A percentile compares a stretch with the other conserved stretches of the same genome.
These are phyloP conservation scores for Mrakia hoshinonis DNA, from an alignment of 768 basidiomycete species.

Conservation along the genomic window DNA sequence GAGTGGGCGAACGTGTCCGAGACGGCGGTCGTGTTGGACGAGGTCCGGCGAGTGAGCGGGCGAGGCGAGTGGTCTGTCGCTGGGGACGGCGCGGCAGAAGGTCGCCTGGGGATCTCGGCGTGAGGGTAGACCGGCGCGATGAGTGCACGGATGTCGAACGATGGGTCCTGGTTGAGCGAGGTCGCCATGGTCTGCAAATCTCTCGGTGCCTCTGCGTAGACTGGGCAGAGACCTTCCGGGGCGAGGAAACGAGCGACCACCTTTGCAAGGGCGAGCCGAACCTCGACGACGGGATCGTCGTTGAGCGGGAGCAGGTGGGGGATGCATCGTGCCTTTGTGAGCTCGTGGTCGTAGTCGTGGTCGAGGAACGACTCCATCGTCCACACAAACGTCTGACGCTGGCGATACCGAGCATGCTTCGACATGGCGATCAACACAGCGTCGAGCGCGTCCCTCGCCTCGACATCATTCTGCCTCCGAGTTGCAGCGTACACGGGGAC, in stretches of 20 bases:
- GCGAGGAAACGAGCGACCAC: slow-evolving; percentile 48
- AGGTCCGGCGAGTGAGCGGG: slow-evolving; percentile 2
- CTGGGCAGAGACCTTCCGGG: slow-evolving; percentile 20
- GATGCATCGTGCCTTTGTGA: slow-evolving; percentile 55
- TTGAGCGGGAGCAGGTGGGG: slow-evolving; percentile 46
- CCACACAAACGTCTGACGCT: slow-evolving; percentile 23
- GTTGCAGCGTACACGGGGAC: slow-evolving; percentile 32
- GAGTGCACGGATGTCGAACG: slow-evolving; percentile 21
- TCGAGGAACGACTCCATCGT: slow-evolving; percentile 39
- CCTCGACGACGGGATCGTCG: slow-evolving; percentile 65
- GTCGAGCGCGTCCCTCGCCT: slow-evolving; percentile 46
- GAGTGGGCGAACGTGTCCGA: neutral
- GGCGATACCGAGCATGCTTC: slow-evolving; percentile 27
- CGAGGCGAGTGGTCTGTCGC: neutral
- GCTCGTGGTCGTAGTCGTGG: slow-evolving; percentile 54
- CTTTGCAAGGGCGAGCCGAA: slow-evolving; percentile 76
- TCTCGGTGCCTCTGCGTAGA: neutral
- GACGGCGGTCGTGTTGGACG: slow-evolving; percentile 6
- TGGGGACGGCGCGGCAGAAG: neutral
- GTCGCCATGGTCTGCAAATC: slow-evolving; percentile 14
- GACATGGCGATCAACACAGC: slow-evolving; percentile 45
- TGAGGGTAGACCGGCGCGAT: slow-evolving; percentile 21
- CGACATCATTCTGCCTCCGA: slow-evolving; percentile 31
- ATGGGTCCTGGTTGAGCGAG: slow-evolving; percentile 19
- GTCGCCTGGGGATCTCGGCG: slow-evolving; percentile 7